Conservation (phyloP, 1,284 basidiomycete species). For the Pseudozyma hubeiensis region DNA sequence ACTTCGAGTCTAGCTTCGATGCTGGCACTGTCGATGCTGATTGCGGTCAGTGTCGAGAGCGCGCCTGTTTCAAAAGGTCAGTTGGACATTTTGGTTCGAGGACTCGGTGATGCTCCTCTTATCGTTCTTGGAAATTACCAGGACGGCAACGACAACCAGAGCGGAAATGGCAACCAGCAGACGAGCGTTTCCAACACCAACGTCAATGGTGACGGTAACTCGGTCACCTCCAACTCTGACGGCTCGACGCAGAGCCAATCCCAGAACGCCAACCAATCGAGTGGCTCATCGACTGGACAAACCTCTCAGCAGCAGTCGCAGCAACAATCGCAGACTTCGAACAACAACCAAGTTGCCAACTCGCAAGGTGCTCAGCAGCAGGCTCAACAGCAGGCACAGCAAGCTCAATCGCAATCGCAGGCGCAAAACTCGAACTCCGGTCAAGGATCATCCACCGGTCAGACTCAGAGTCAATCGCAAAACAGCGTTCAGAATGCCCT, state of each 20-base stretch:
- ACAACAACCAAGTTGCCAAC: slow-evolving; percentile 5
- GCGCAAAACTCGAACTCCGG: not conserved
- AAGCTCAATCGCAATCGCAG: not conserved
- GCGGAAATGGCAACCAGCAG: slow-evolving; percentile 25
- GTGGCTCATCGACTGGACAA: not conserved
- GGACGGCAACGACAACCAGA: slow-evolving; percentile 26
- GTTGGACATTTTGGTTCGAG: slow-evolving; percentile 15
- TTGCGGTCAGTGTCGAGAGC: slow-evolving; percentile 4
- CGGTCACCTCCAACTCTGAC: slow-evolving; percentile 27
- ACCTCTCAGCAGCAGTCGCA: slow-evolving; percentile 8
- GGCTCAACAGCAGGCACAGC: slow-evolving; percentile 7
- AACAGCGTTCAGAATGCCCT: not conserved
- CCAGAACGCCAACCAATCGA: slow-evolving; percentile 15
- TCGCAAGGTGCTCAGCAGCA: slow-evolving; percentile 11
- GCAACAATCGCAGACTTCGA: slow-evolving; percentile 8
- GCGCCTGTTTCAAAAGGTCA: slow-evolving; percentile 8
- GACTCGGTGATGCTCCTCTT: slow-evolving; percentile 24
- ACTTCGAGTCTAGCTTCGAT: slow-evolving; percentile 3
- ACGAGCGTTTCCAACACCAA: slow-evolving; percentile 25
- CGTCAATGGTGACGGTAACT: slow-evolving; percentile 27
- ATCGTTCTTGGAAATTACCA: slow-evolving; percentile 36
- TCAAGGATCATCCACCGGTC: not conserved
- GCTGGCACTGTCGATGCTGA: slow-evolving; percentile 14
- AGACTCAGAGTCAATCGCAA: slow-evolving; percentile 1
- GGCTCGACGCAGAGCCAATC: slow-evolving; percentile 25